Base-by-base conservation (phyloP, 306 rosid species). In the Quercus berberidifolia region DNA sequence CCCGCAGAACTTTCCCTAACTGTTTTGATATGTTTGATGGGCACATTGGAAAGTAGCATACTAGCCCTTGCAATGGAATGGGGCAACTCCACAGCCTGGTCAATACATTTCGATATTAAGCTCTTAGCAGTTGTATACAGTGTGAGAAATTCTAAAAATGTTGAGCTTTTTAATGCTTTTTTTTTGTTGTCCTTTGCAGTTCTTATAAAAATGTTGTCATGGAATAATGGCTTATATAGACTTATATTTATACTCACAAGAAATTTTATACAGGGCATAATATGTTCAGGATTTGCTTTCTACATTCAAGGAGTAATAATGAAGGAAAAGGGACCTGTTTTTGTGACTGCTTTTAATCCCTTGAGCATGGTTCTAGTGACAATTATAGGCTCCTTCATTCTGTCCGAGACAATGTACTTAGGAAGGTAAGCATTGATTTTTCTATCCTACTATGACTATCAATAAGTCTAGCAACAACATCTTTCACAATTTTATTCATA, bases 311-410 rank as follows among this genome's bases (percentile, higher is more conserved):
- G 87, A 46, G 2, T 81, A 1, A 70, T 88, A 70, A 72, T 88
- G 85, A 84, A 88, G 80, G 82, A 73, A 38, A 88, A 74, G 38
- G 93, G 93, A 49, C 91, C 91, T 28, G 85, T 90, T 82, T 88
- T 86, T 71, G 82, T 85, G 60, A 88, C 81, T 57, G 84, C 91
- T 5, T 86, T 86, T 25, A 62, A 13, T 58, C 93, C 93, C 49
- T 74, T 90, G 12, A 9, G 69, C 81, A 80, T 84, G 91, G 58
- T 90, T 72, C 81, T 90, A 15, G 91, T 86, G 4, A 86, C 93
- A 64, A 56, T 88, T 13, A 14, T 82, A 72, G 78, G 84, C 75
- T 78, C 89, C 25, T 78, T 88, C 73, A 18, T 80, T 41, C 75
- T 90, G 25, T 38, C 75, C 0, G 93, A 90, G 81, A 80, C 38